Evolutionary conservation across 2,329 filamentous ascomycete species (phyloP), one percentile per base, ranked within the genome.

Genomic region (Microsporum audouinii): DNA sequence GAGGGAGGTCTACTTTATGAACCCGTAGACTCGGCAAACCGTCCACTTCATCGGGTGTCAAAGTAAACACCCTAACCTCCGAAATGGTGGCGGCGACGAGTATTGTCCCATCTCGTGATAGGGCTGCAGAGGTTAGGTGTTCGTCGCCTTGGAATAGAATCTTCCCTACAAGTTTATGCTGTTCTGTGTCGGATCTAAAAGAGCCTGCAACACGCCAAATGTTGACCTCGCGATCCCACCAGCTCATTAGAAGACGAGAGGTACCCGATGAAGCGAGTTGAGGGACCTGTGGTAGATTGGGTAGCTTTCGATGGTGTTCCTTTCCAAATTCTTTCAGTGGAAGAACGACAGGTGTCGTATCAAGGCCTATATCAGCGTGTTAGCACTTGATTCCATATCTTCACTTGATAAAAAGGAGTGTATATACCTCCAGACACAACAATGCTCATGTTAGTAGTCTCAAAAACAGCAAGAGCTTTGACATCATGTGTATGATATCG

Each of bases 401-500:
- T 29, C 17, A 33, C 34, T 31, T 36, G 36, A 23, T 45, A 33
- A 27, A 5, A 36, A 43, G 1, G 43, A 12, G 17, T 41, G 38
- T 47, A 60, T 8, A 38, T 78, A 89, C 91, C 94, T 82, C 94
- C 94, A 65, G 92, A 95, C 14, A 95, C 88, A 8, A 96, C 80
- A 60, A 97, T 85, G 69, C 90, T 97, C 70, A 96, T 83, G 57
- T 84, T 84, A 58, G 83, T 85, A 59, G 87, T 87, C 73, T 99
- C 94, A 65, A 92, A 97, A 0, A 89, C 86, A 38, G 91, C 88
- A 84, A 97, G 89, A 0, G 90, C 84, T 77, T 97, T 97, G 68
- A 97, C 91, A 76, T 99, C 94, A 73, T 97, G 91, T 53, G 87
- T 84, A 71, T 99, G 94, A 70, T 92, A 91, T 70, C 90, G 82